Evolutionary conservation across 2,329 filamentous ascomycete genomes (phyloP), one percentile per base, ranked within the genome.

Genomic region (Mollisiaceae sp.): DNA sequence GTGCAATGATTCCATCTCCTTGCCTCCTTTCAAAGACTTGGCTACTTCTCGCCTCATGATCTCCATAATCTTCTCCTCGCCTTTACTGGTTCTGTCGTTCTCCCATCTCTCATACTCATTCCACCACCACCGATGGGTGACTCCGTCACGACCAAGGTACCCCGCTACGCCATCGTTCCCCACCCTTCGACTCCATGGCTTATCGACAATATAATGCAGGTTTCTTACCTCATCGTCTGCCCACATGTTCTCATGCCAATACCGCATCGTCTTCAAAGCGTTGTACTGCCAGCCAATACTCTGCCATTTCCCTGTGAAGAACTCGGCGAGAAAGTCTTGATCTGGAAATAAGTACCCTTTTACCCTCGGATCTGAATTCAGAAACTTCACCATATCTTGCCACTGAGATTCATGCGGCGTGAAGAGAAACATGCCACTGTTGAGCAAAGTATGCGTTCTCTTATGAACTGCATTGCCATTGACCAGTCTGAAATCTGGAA

Each of bases 241-340:
- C 86, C 86, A 88, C 65, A 88, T 83, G 50, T 76, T 72, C 24
- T 77, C 74, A 72, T 88, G 86, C 61, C 86, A 84, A 75, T 80
- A 80, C 12, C 83, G 77, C 79, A 87, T 69, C 15, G 85, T 86
- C 80, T 87, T 87, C 70, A 88, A 80, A 5, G 84, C 86, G 68
- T 88, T 88, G 75, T 87, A 88, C n/a, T 82, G 75, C 71, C 87
- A 88, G 0, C 84, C 83, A 70, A 88, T 77, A 22, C 81, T 72
- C 22, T 82, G 79, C 86, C 86, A 88, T 36, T 82, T 79, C 41
- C 78, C 82, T 20, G 74, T 74, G 75, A 84, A 88, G 50, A 86
- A 77, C 52, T 83, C 81, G 4, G 82, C 81, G 32, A 88, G 79
- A 65, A 88, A 79, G 47, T 80, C 80, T 77, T 88, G 86, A 74